A percentile compares a stretch with the other conserved stretches of the same genome.
These are phyloP conservation scores for Mercurialis annua DNA, from an alignment of 345 rosid genomes.

Conservation along the genomic window DNA sequence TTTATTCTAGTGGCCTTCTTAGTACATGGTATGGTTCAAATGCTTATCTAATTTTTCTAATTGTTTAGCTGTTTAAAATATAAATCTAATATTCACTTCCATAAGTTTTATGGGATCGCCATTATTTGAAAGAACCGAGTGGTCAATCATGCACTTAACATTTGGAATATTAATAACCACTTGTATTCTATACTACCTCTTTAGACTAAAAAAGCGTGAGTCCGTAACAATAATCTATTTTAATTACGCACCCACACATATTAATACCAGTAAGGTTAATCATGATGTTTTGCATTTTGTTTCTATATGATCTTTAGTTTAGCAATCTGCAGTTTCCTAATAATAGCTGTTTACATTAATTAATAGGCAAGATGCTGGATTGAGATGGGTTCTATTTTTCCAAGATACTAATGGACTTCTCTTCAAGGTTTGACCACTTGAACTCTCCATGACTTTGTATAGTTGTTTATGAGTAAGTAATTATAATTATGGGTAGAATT, in stretches of 20 bases:
- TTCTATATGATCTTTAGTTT: constrained; percentile 8
- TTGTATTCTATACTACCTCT: background rate
- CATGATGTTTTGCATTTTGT: background rate
- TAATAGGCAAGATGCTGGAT: constrained; percentile 67
- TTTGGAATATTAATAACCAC: background rate
- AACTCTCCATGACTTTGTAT: constrained; percentile 3
- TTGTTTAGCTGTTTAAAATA: background rate
- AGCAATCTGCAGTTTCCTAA: background rate
- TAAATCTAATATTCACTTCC: background rate
- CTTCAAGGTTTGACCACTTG: constrained; percentile 61
- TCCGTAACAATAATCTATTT: too few relatives aligned
- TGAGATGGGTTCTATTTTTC: constrained; percentile 90
- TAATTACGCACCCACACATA: background rate
- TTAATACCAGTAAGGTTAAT: background rate
- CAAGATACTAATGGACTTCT: constrained; percentile 98
- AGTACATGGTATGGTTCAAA: constrained; percentile 49
- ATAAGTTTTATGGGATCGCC: background rate
- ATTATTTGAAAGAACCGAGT: background rate
- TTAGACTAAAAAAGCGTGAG: background rate
- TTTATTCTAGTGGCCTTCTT: constrained; percentile 82
- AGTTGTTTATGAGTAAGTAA: background rate
- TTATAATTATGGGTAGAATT: constrained; percentile 7
- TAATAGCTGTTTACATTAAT: constrained; percentile 7
- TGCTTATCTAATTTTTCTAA: constrained; percentile 16
- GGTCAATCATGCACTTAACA: background rate